Conservation (phyloP, 2,329 filamentous ascomycete species). For the Cercospora citrullina region DNA sequence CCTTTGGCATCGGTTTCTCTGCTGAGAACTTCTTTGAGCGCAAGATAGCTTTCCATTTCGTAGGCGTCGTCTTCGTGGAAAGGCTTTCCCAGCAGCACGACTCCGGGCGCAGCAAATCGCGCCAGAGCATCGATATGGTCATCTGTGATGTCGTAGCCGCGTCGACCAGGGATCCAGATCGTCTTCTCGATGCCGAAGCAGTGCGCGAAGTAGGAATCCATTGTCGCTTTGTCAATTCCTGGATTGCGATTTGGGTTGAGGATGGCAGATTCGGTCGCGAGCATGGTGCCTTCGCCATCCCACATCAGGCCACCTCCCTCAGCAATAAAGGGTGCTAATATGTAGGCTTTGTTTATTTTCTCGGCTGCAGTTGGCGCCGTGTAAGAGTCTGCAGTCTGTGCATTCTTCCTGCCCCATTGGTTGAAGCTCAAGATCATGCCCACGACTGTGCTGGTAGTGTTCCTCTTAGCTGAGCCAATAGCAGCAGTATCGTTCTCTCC, state of each 20-base stretch:
- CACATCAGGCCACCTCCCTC: constrained; percentile 24
- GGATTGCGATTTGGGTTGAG: constrained; percentile 28
- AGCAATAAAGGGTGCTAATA: constrained; percentile 17
- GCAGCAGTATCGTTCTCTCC: constrained; percentile 13
- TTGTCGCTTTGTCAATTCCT: constrained; percentile 16
- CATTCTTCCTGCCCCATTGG: constrained; percentile 24
- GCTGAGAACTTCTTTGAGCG: background rate
- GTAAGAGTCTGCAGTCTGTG: constrained; percentile 17
- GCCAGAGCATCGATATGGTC: constrained; percentile 26
- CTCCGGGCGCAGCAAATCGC: constrained; percentile 18
- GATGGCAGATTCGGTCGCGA: constrained; percentile 25
- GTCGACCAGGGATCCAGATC: constrained; percentile 23
- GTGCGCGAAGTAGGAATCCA: constrained; percentile 16
- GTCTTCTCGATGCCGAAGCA: constrained; percentile 23
- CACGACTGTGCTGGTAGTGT: constrained; percentile 11
- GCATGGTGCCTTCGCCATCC: constrained; percentile 25
- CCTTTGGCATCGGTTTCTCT: constrained; percentile 19
- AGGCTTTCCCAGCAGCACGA: constrained; percentile 19
- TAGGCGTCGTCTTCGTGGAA: background rate
- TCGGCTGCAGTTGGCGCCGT: constrained; percentile 18
- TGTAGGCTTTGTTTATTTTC: constrained; percentile 7
- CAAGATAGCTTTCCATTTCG: constrained; percentile 7
- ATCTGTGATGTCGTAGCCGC: constrained; percentile 24
- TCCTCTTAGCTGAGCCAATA: constrained; percentile 4
- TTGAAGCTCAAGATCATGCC: constrained; percentile 26